Base-by-base conservation (phyloP, 1,284 basidiomycete genomes). In the Tremellales sp. region DNA sequence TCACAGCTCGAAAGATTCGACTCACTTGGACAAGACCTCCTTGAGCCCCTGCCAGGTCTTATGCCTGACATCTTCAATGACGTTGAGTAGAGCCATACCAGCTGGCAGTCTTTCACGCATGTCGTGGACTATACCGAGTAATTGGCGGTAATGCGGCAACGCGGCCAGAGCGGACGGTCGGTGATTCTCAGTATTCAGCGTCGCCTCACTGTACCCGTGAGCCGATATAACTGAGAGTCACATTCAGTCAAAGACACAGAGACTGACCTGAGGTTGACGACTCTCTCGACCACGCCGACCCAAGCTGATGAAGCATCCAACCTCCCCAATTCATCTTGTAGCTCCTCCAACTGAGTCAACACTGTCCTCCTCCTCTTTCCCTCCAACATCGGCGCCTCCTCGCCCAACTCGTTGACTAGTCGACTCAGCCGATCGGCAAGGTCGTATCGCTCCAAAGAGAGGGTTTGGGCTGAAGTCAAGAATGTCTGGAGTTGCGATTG, bases 1-100 rank as follows among this genome's bases (percentile, higher is more conserved):
- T 15, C 40, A 36, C 44, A 25, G 3, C 45, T 26, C 29, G 48
- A 42, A 43, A 10, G 24, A 44, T 8, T 43, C 17, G n/a, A 77
- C 81, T 64, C 63, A 89, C 88, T 76, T 73, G 4, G 80, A 82
- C 40, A 91, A 72, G 21, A 74, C 70, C 13, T 72, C 72, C 67
- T 85, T 90, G 48, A 94, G 84, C 43, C 83, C 80, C 12, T 64
- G 58, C 89, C 89, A 93, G 5, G 88, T 85, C 63, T 78, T 81
- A 23, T 83, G 79, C 36, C 79, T 76, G 22, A 89, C 68, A 17
- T 75, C 76, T 46, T 81, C 75, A 21, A 57, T 76, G 71, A 52
- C 70, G 57, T 8, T 73, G 74, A 62, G 79, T 75, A 75, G 82
- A 75, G 35, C 80, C 77, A 59, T 73, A 47, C 40, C 73, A 57